Base-by-base conservation (phyloP, 148 eudicot species). In the Tetragonia tetragonoides region DNA sequence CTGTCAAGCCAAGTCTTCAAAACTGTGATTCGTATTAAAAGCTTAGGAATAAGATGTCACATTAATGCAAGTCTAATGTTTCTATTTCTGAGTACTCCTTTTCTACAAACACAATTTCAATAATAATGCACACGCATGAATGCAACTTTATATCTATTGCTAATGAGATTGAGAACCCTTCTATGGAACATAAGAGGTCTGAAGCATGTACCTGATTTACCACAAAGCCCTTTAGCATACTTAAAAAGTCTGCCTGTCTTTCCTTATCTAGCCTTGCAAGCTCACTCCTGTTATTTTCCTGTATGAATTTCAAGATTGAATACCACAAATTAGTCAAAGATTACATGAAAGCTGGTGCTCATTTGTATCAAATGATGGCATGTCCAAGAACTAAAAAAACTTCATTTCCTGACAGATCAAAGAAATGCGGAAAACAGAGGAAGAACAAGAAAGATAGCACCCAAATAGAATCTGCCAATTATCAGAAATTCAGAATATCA, bases 181-280 rank as follows among this genome's bases (percentile, higher is more conserved):
- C n/a, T 56, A 15, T 18, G 12, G 53, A 49, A 10, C 5, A 28
- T 53, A 23, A 68, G 61, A 40, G 38, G 38, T 34, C 42, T 54
- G 6, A 23, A 62, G 66, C 18, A 65, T 20, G 34, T 87, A 95
- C 99, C 99, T 96, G 99, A 85, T 96, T 93, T 60, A 87, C 93
- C 73, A 91, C 88, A 81, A 96, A 93, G 11, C 99, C 99, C 90
- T 88, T 96, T 81, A 96, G 74, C 99, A 96, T 96, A 85, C 85
- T 84, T 77, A 96, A 69, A 71, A 96, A 91, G 88, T 96, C 99
- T 70, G 89, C 85, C 24, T 81, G 89, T 78, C 87, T 89, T 82
- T 96, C 99, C 75, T 80, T 88, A 71, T 93, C 97, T 42, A 96
- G 82, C 81, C 97, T 92, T 67, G 83, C 93, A 69, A 95, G 89